Conservation (phyloP, 352 stramenopile species). For the Aphanomyces cochlioides region DNA sequence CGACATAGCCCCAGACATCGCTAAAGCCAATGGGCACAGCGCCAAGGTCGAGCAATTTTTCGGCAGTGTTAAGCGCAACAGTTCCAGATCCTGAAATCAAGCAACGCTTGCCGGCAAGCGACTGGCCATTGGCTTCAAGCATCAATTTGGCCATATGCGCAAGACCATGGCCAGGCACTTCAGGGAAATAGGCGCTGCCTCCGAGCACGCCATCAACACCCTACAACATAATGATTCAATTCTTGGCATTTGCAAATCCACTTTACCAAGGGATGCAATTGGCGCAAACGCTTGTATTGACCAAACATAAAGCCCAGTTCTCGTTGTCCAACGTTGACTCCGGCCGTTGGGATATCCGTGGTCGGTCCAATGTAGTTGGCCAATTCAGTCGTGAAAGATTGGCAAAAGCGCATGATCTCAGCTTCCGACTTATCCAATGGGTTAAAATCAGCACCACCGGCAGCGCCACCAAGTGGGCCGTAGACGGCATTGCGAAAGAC, state of each 20-base stretch:
- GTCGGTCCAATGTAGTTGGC: conserved; percentile 97
- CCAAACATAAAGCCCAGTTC: conserved; percentile 97
- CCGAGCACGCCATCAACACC: conserved; percentile 85
- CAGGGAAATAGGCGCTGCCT: conserved; percentile 81
- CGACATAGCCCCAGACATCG: conserved; percentile 93
- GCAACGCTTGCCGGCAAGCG: conserved; percentile 94
- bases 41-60: conserved; percentile 94
- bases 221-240: conserved; percentile 31
- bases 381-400: conserved; percentile 98
- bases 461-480: conserved; percentile 65
- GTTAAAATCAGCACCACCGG: conserved; percentile 96
- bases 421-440: conserved; percentile 95
- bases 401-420: conserved; percentile 98
- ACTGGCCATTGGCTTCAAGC: conserved; percentile 89
- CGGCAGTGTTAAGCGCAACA: conserved; percentile 89
- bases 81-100: conserved; percentile 95
- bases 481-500: conserved; percentile 95
- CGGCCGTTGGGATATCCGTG: conserved; percentile 93
- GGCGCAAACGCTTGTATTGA: conserved; percentile 96
- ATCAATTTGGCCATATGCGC: conserved; percentile 95
- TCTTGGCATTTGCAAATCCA: conserved; percentile 7
- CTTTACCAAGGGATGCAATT: conserved; percentile 57
- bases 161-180: conserved; percentile 91
- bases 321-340: conserved; percentile 89
- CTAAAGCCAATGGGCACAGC: conserved; percentile 95